Base-by-base conservation (phyloP, 1,139 yeast genomes). In the Trichomonascaceae sp. region DNA sequence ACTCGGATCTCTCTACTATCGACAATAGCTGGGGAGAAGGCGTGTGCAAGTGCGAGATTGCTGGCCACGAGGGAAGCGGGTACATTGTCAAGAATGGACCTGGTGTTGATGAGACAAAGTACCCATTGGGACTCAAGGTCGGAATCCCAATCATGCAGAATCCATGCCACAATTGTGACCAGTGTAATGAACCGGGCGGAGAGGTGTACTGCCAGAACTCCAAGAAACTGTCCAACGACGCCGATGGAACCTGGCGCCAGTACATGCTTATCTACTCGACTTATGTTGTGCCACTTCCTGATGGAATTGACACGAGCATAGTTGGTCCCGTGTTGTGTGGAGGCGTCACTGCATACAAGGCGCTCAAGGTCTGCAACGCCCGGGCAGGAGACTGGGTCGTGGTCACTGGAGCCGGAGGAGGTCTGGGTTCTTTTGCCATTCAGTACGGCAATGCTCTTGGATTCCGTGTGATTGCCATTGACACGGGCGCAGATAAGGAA, bases 401-500 rank as follows among this genome's bases (percentile, higher is more conserved):
- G 43, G 65, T 76, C 46, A 71, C 80, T 38, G 85, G 87, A 56
- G 84, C 84, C 32, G 79, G 74, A 47, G 87, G 87, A 57, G 87
- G 85, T 42, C 65, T 77, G 50, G 87, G 87, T 41, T 67, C 82
- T 16, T 60, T 77, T 42, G 84, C 81, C 36, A 66, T 77, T 44
- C 84, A 77, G 57, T 76, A 74, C 59, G 84, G 84, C 37, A 66
- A 62, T 49, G 81, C 81, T 38, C 71, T 76, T 77, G 85, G 85
- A 43, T 65, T 63, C 55, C 64, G 81, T 52, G 81, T 75, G 37
- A 45, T 76, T 36, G 84, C 74, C 44, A 73, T 77, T 46, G 85
- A 77, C 48, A 75, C 76, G 46, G 84, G 84, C 47, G 71, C 50
- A 8, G 79, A 64, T 34, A 76, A 76, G 62, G 69, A 64, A 39